Evolutionary conservation across 2,329 filamentous ascomycete species (phyloP).

Genomic region (Knufia fluminis): DNA sequence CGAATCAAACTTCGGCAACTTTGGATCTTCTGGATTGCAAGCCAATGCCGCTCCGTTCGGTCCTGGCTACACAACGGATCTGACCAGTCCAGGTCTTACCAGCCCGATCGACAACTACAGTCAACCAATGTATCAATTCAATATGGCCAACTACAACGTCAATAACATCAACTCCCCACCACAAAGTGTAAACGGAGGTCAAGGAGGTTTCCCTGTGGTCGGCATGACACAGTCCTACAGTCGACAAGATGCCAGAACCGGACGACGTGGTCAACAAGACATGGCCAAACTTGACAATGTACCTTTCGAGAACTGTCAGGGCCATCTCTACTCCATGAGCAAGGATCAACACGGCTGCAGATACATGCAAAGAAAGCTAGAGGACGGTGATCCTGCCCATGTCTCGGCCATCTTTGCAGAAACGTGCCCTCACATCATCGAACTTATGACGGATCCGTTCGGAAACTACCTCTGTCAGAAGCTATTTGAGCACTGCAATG

Average conservation of each 20-base stretch:
- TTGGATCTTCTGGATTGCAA: conserved; percentile 46
- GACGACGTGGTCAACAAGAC: conserved; percentile 45
- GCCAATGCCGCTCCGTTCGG: conserved; percentile 72
- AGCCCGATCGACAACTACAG: conserved; percentile 29
- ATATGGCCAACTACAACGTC: conserved; percentile 25
- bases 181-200: conserved; percentile 37
- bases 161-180: conserved; percentile 17
- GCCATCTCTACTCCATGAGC: conserved; percentile 81
- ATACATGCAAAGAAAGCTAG: conserved; percentile 93
- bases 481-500: conserved; percentile 86
- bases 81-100: conserved; percentile 28
- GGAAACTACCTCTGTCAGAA: conserved; percentile 99
- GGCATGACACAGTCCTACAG: conserved; percentile 1
- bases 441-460: conserved; percentile 98
- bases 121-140: conserved; percentile 39
- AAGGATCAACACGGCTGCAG: conserved; percentile 98
- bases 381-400: conserved; percentile 74
- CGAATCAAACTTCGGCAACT: conserved; percentile 12
- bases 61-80: conserved; percentile 43
- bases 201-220: conserved; percentile 33
- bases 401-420: conserved; percentile 91
- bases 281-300: conserved; percentile 69
- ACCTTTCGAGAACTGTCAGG: conserved; percentile 67
- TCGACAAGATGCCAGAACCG: conserved; percentile 46
- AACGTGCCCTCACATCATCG: conserved; percentile 85